Conservation (phyloP, 768 basidiomycete genomes). For the Zangia roseola region DNA sequence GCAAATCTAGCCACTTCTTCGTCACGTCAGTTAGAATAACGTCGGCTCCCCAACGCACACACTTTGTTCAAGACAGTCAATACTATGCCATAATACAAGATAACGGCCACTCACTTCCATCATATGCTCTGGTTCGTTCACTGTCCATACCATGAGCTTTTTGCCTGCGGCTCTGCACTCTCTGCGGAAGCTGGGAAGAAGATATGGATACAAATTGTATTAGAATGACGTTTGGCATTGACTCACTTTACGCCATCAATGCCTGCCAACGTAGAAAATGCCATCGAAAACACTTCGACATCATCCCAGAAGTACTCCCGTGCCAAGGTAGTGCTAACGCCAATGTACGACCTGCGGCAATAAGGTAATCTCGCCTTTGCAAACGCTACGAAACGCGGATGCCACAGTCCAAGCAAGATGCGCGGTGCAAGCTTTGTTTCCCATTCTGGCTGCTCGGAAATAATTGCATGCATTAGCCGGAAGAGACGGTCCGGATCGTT, state of each 20-base stretch:
- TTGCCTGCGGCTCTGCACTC: constrained; percentile 82
- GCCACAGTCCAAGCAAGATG: constrained; percentile 83
- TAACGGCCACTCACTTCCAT: constrained; percentile 62
- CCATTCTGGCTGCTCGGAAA: constrained; percentile 67
- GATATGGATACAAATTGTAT: constrained; percentile 3
- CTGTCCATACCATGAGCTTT: constrained; percentile 93
- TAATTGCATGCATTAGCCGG: constrained; percentile 66
- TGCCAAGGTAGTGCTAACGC: constrained; percentile 66
- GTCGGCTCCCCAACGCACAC: constrained; percentile 75
- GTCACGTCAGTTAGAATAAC: constrained; percentile 80
- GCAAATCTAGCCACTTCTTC: constrained; percentile 62
- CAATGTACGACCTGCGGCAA: constrained; percentile 84
- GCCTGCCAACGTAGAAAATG: constrained; percentile 69
- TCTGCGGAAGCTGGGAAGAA: constrained; percentile 59
- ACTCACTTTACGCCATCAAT: constrained; percentile 69
- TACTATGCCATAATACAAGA: background rate
- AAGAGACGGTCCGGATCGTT: constrained; percentile 91
- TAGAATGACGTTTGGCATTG: background rate
- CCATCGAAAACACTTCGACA: constrained; percentile 84
- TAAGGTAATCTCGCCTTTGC: constrained; percentile 80
- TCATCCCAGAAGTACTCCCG: constrained; percentile 87
- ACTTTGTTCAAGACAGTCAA: constrained; percentile 40
- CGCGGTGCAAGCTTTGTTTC: constrained; percentile 75
- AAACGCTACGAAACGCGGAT: constrained; percentile 81
- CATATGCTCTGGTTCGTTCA: constrained; percentile 87